Percentiles rank a stretch among this genome's conserved stretches.
Conservation (phyloP, 169 alveolate genomes). For the Cyclospora cayetanensis region DNA sequence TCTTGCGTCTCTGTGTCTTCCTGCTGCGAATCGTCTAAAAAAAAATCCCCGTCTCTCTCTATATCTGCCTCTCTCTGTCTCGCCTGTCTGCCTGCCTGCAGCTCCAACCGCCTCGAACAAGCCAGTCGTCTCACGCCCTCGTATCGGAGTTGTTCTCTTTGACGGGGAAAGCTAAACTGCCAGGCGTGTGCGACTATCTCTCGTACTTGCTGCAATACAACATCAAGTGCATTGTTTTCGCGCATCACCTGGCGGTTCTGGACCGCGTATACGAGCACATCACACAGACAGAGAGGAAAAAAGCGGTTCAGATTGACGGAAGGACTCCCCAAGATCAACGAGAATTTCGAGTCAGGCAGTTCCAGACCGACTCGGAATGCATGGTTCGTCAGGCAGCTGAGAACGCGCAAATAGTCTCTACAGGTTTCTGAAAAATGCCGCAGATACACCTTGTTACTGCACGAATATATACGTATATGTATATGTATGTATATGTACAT, state of each 20-base stretch:
- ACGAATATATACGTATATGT: not conserved
- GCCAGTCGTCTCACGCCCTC: not conserved
- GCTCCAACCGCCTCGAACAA: no score
- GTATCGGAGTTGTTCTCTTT: slow-evolving; percentile 83
- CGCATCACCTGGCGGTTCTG: slow-evolving; percentile 94
- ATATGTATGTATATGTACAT: not conserved
- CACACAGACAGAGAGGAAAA: slow-evolving; percentile 30
- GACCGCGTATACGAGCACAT: slow-evolving; percentile 87
- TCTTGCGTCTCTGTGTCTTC: not conserved
- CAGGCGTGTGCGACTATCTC: slow-evolving; percentile 92
- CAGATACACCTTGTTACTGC: not conserved
- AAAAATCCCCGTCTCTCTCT: not conserved
- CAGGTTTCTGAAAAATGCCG: not conserved
- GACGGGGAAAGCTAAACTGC: slow-evolving; percentile 95
- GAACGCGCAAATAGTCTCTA: not conserved
- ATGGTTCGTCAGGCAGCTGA: slow-evolving; percentile 72
- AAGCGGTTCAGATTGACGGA: slow-evolving; percentile 95
- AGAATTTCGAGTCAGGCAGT: slow-evolving; percentile 89
- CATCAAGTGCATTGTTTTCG: slow-evolving; percentile 93
- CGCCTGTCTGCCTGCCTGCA: no score
- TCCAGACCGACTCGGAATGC: slow-evolving; percentile 85
- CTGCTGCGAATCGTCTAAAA: not conserved
- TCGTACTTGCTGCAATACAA: slow-evolving; percentile 90
- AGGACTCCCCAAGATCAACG: slow-evolving; percentile 88
- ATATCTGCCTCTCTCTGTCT: not conserved